phyloP scores from a whole-genome alignment of 164 flowering plant genomes.

The Tetrastigma voinierianum region DNA sequence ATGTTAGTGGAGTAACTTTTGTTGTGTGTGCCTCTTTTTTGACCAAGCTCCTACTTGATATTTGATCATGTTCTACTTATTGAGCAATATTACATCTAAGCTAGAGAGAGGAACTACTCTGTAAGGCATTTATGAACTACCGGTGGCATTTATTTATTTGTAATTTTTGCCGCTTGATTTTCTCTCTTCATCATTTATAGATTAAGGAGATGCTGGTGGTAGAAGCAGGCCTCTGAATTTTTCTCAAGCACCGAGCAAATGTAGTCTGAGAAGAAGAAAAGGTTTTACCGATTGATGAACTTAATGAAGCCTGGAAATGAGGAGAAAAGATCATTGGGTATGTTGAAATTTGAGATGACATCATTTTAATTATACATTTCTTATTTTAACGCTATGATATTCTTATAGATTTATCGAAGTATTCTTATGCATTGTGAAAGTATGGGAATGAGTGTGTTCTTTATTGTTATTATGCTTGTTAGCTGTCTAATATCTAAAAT shows the following conservation, averaged over 20 bases:
- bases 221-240: conserved; percentile 55
- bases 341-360: background rate
- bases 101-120: no score
- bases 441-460: background rate
- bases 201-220: conserved; percentile 90
- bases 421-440: background rate
- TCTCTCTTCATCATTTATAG: conserved; percentile 28
- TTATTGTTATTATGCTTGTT: background rate
- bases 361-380: background rate
- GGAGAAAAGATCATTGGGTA: conserved; percentile 99
- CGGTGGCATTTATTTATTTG: no score
- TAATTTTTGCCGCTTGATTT: background rate
- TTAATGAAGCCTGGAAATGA: conserved; percentile 79
- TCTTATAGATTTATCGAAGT: background rate
- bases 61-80: no score
- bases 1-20: no score
- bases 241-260: conserved; percentile 59
- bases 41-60: no score
- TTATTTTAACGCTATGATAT: background rate
- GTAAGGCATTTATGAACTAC: no score
- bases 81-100: no score
- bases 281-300: conserved; percentile 79
- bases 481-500: no score
- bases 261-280: conserved; percentile 72
- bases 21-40: no score